Evolutionary conservation across 306 rosid genomes (phyloP).

Genomic region (Lathyrus tuberosus): DNA sequence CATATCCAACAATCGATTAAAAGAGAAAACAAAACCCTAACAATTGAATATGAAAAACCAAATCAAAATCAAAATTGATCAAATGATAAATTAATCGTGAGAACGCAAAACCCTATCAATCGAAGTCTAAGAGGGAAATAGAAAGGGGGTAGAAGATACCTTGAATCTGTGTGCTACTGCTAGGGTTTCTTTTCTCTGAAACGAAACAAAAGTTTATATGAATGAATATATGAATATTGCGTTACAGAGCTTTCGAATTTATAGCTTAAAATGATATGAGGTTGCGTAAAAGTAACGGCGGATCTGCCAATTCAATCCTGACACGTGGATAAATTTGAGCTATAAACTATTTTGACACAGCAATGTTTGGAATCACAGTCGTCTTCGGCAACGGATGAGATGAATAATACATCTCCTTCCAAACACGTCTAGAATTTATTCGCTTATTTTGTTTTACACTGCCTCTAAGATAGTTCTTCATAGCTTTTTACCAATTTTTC

Average conservation of each 20-base stretch:
- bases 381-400: conserved; percentile 1
- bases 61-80: neutral
- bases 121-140: neutral
- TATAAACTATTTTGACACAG: neutral
- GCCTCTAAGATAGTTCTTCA: too few relatives aligned
- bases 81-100: neutral
- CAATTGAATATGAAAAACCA: neutral
- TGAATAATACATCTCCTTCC: neutral
- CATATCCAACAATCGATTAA: neutral
- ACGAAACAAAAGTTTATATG: neutral
- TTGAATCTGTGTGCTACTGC: neutral
- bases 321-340: conserved; percentile 12
- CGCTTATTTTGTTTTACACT: neutral
- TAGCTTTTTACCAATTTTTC: too few relatives aligned
- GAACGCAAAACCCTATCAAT: too few relatives aligned
- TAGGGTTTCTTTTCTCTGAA: conserved; percentile 6
- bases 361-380: conserved; percentile 5
- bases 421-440: neutral
- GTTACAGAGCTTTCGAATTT: neutral
- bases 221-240: neutral
- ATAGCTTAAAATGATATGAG: neutral
- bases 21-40: neutral
- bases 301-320: neutral
- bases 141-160: conserved; percentile 1
- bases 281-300: conserved; percentile 4